Base-by-base conservation (phyloP, 495 filamentous ascomycete genomes). In the Thozetella sp. region DNA sequence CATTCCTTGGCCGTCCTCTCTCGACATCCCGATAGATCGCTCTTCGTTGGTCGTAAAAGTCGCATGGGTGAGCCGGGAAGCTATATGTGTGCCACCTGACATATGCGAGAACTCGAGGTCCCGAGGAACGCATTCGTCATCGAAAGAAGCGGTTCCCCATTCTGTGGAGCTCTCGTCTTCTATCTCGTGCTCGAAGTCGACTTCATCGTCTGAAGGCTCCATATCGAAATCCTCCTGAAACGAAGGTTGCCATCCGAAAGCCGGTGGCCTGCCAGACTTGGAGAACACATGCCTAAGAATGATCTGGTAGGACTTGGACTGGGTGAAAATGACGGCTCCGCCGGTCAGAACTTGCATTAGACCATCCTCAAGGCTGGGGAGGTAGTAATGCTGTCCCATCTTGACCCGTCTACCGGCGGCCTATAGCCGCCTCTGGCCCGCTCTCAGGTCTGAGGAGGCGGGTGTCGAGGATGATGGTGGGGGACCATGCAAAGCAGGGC, bases 261-360 rank as follows among this genome's bases (percentile, higher is more conserved):
- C n/a, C 22, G 40, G 2, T 23, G 45, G 1, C 10, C 23, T 1
- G 3, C 37, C 25, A 2, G 1, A 20, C 23, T 27, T 52, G n/a
- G 2, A 52, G 24, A 58, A 58, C 1, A 58, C 45, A 58, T 58
- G 56, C 0, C 56, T 45, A 13, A 52, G 43, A 2, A 46, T 58
- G 9, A 26, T 58, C 45, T 52, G 43, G 25, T 51, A 58, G 17
- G 17, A 2, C 19, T 52, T 51, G n/a, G 13, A 13, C 2, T 46
- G 17, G 56, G 48, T 10, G 1, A 22, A 40, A 17, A 58, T 51
- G 3, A 58, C 56, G 1, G 56, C 43, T 17, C 56, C 56, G 23
- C 43, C 56, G 13, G 56, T 58, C 15, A 46, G 3, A 13, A 22
- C 51, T 12, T 46, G 56, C 15, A 45, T 37, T 15, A 45, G 19